phyloP scores from a whole-genome alignment of 257 asterid species.

The Echium plantagineum region DNA sequence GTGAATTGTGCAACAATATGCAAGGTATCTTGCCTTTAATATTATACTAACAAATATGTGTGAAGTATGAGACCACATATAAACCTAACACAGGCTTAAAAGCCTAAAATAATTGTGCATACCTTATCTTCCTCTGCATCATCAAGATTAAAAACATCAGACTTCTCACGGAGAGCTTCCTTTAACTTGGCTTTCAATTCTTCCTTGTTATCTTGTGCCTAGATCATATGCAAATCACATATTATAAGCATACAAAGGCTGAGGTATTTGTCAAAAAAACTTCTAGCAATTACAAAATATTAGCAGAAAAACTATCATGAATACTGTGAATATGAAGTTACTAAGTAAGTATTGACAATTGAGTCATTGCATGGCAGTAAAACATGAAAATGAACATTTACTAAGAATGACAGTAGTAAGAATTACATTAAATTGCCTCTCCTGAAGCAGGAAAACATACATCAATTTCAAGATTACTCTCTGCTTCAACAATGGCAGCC shows the following conservation, averaged over 20 bases:
- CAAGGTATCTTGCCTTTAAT: too few species aligned
- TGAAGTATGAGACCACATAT: too few species aligned
- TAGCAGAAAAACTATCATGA: background rate
- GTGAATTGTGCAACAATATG: too few species aligned
- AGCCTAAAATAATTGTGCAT: slow-evolving; percentile 5
- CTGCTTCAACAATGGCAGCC: slow-evolving; percentile 88
- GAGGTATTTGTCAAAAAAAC: background rate
- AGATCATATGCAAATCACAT: slow-evolving; percentile 9
- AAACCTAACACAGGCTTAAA: background rate
- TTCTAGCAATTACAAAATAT: background rate
- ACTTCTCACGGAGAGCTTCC: slow-evolving; percentile 66
- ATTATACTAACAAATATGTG: too few species aligned
- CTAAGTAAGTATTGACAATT: background rate
- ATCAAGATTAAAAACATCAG: slow-evolving; percentile 68
- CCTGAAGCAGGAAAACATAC: slow-evolving; percentile 38
- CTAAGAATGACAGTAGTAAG: slow-evolving; percentile 18
- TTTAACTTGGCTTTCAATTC: slow-evolving; percentile 73
- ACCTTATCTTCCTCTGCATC: slow-evolving; percentile 89
- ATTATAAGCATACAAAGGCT: background rate
- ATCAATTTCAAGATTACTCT: slow-evolving; percentile 42
- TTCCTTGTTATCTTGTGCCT: slow-evolving; percentile 71
- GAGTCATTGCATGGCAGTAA: background rate
- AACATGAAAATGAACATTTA: background rate
- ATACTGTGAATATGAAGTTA: background rate
- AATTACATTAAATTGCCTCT: slow-evolving; percentile 30